phyloP scores from a whole-genome alignment of 1,139 yeast species.

The Yamadazyma sp. region DNA sequence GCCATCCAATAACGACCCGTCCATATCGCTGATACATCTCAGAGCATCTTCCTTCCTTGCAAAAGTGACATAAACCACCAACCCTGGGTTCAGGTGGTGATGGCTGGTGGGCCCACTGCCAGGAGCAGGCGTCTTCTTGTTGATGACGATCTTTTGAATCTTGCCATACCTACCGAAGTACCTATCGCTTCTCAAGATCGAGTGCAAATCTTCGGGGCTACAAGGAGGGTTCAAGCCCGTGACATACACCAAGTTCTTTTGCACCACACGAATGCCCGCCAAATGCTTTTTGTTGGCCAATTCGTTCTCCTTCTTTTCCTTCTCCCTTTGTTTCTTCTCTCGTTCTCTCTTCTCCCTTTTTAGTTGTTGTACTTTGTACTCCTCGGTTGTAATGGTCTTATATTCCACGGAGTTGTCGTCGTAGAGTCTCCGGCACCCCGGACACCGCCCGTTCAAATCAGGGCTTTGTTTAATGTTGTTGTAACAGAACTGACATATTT shows the following conservation, averaged over 20 bases:
- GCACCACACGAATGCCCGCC: slow-evolving; percentile 96
- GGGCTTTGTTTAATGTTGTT: slow-evolving; percentile 95
- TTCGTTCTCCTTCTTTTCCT: slow-evolving; percentile 90
- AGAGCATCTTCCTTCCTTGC: slow-evolving; percentile 93
- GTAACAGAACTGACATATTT: slow-evolving; percentile 96
- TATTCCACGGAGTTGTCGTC: slow-evolving; percentile 93
- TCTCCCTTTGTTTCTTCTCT: slow-evolving; percentile 85
- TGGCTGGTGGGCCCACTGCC: slow-evolving; percentile 20
- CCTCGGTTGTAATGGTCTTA: slow-evolving; percentile 80
- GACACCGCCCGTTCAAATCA: slow-evolving; percentile 92
- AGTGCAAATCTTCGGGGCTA: slow-evolving; percentile 84
- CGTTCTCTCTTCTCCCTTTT: slow-evolving; percentile 79
- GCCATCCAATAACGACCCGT: slow-evolving; percentile 93
- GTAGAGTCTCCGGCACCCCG: slow-evolving; percentile 93
- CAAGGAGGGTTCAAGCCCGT: slow-evolving; percentile 93
- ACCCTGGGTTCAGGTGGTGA: slow-evolving; percentile 65
- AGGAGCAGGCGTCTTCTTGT: slow-evolving; percentile 64
- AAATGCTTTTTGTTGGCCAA: slow-evolving; percentile 87
- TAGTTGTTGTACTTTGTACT: slow-evolving; percentile 73
- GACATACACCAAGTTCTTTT: slow-evolving; percentile 94
- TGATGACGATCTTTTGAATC: slow-evolving; percentile 90
- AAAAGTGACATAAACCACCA: slow-evolving; percentile 95
- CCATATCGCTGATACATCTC: slow-evolving; percentile 87
- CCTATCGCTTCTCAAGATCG: slow-evolving; percentile 82
- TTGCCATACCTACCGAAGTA: slow-evolving; percentile 98